Conservation (phyloP, 495 filamentous ascomycete species). For the Podospora australis region DNA sequence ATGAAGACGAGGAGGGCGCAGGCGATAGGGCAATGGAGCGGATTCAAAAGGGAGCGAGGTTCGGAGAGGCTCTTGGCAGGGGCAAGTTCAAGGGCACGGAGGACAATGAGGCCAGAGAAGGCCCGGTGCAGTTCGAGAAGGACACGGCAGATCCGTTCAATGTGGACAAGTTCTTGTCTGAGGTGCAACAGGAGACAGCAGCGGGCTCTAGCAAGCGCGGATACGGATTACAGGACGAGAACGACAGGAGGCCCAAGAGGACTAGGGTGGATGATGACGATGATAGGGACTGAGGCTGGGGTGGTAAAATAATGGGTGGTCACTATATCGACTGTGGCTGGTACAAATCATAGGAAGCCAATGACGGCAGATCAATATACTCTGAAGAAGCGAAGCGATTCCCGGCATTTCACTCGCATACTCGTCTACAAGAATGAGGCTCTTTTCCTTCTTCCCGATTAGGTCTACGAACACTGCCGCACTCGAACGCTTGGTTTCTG, state of each 20-base stretch:
- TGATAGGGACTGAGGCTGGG: slow-evolving; percentile 12
- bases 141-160: slow-evolving; percentile 82
- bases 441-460: too few relatives aligned
- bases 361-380: too few relatives aligned
- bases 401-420: too few relatives aligned
- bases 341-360: too few relatives aligned
- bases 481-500: too few relatives aligned
- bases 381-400: too few relatives aligned
- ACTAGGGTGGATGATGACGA: slow-evolving; percentile 75
- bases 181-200: slow-evolving; percentile 53
- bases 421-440: too few relatives aligned
- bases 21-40: slow-evolving; percentile 77
- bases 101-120: slow-evolving; percentile 79
- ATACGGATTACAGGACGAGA: slow-evolving; percentile 76
- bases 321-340: too few relatives aligned
- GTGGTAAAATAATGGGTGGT: background rate
- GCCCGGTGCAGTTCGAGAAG: slow-evolving; percentile 98
- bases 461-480: too few relatives aligned
- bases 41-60: slow-evolving; percentile 75
- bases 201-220: slow-evolving; percentile 59
- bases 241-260: slow-evolving; percentile 63
- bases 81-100: slow-evolving; percentile 86
- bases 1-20: slow-evolving; percentile 69
- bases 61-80: slow-evolving; percentile 75
- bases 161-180: slow-evolving; percentile 84